Evolutionary conservation across 331 rosid genomes (phyloP).

Genomic region (Quercus phellos): DNA sequence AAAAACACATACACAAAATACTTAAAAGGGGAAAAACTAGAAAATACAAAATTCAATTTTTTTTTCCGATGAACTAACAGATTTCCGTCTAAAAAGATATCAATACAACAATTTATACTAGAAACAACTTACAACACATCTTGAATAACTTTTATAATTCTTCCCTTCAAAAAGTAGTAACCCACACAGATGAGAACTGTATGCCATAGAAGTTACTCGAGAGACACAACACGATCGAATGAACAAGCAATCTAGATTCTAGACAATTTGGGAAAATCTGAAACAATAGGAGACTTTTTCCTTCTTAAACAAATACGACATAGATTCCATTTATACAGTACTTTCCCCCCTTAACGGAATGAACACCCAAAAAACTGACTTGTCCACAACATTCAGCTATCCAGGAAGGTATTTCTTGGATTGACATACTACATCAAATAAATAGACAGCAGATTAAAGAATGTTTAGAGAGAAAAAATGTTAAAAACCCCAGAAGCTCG

Average conservation of each 20-base stretch:
- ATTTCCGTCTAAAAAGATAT: no score
- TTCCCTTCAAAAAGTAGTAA: not conserved
- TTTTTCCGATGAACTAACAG: no score
- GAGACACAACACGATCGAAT: no score
- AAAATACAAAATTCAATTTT: no score
- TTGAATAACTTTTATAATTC: no score
- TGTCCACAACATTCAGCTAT: not conserved
- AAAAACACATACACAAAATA: no score
- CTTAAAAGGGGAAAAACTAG: no score
- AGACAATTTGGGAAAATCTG: not conserved
- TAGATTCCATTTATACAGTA: not conserved
- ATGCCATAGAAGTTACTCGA: no score
- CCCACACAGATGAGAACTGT: not conserved
- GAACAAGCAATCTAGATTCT: not conserved
- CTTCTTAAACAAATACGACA: not conserved
- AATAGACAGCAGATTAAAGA: not conserved
- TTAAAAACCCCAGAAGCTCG: conserved; percentile 23
- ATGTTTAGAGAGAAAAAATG: not conserved
- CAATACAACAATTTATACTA: no score
- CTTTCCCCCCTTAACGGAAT: not conserved
- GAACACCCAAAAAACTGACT: not conserved
- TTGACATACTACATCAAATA: not conserved
- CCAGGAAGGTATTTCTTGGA: not conserved
- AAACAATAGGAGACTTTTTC: not conserved
- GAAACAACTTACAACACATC: no score